Evolutionary conservation across 179 eudicot species (phyloP), one percentile per base, ranked within the genome.

Genomic region (Pouteria campechiana): DNA sequence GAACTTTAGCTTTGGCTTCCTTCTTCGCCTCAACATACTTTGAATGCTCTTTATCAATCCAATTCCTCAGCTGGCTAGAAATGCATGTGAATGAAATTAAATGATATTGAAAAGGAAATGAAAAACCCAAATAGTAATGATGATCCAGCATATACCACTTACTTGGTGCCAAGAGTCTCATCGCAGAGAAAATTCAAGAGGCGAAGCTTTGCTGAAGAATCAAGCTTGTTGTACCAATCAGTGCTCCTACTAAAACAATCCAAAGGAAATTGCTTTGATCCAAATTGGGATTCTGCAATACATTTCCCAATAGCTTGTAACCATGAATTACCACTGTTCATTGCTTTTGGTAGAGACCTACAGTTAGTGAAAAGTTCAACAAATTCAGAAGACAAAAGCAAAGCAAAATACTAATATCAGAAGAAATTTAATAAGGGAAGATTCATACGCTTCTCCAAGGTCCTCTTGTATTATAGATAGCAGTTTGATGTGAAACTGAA

Each of bases 161-260:
- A 63, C 68, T 4, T 50, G 6, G 68, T 42, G 22, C 51, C 57
- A 43, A 63, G 68, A 49, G 54, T 63, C 57, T 63, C 69, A 33
- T 63, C 69, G 19, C 69, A 63, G 37, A 63, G 48, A 33, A 56
- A 63, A 15, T 45, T 56, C 48, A 63, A 34, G 25, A 56, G 57
- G 35, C 58, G 44, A 39, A 63, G 58, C 53, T 55, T 56, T 37
- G 25, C 32, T 23, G 69, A 63, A 23, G 42, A 21, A 43, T 44
- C 39, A 18, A 50, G 34, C 5, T 56, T 46, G 16, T 32, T 48
- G 38, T 63, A 51, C 32, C 37, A 35, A 20, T 56, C 41, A 45
- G 32, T 33, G 0, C 15, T 23, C 29, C 47, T 19, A 33, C 36
- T 36, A 31, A 12, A 21, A 35, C 46, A 19, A 21, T 44, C 58